Conservation (phyloP, 2,329 filamentous ascomycete genomes). For the Drechslera avenae region DNA sequence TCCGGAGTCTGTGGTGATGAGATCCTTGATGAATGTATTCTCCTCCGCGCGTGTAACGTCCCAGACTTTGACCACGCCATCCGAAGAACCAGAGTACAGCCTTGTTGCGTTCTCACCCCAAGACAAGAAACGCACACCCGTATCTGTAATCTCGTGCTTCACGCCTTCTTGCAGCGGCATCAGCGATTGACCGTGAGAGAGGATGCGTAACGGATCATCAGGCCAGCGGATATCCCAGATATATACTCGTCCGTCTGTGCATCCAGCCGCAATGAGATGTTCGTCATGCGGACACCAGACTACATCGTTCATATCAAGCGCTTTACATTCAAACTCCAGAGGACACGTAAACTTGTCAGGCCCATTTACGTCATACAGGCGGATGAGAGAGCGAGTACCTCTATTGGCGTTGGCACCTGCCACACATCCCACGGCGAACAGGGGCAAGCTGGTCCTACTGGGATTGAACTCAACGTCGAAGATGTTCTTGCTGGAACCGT, state of each 20-base stretch:
- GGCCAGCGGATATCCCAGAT: conserved; percentile 63
- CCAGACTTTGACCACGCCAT: conserved; percentile 66
- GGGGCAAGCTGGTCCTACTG: conserved; percentile 30
- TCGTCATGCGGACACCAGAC: conserved; percentile 57
- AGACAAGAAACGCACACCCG: conserved; percentile 62
- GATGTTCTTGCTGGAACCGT: conserved; percentile 58
- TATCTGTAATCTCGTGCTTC: conserved; percentile 58
- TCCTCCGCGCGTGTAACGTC: conserved; percentile 59
- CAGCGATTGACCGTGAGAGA: conserved; percentile 59
- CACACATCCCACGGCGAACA: conserved; percentile 61
- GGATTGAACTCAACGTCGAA: conserved; percentile 66
- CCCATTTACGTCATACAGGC: conserved; percentile 56
- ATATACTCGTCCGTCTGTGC: conserved; percentile 64
- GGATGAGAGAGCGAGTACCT: conserved; percentile 57
- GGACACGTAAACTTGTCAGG: conserved; percentile 30
- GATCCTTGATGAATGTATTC: conserved; percentile 59
- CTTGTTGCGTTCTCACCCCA: conserved; percentile 60
- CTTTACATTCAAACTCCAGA: conserved; percentile 61
- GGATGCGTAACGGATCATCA: conserved; percentile 53
- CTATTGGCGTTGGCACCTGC: conserved; percentile 44
- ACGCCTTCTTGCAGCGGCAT: conserved; percentile 53
- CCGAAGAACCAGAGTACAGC: conserved; percentile 65
- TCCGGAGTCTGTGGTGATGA: conserved; percentile 56
- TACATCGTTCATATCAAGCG: conserved; percentile 66
- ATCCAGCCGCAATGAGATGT: conserved; percentile 62